Conservation (phyloP, 108 stramenopile genomes). For the Aureococcus anophagefferens region DNA sequence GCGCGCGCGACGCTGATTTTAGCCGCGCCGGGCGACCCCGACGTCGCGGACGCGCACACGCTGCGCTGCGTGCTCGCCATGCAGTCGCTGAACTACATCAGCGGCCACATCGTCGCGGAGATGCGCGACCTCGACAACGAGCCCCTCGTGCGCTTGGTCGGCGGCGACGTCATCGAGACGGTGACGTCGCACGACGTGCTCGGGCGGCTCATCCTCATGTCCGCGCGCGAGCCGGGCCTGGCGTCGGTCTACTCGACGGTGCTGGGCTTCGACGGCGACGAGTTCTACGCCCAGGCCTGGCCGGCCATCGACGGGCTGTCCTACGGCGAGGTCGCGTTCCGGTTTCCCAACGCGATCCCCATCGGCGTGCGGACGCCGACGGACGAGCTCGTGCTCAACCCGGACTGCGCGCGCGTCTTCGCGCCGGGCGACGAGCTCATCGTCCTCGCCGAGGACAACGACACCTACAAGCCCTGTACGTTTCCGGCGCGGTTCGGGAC, state of each 20-base stretch:
- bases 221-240: conserved; percentile 39
- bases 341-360: conserved; percentile 40
- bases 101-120: conserved; percentile 39
- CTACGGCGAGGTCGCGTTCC: conserved; percentile 31
- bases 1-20: conserved; percentile 32
- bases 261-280: conserved; percentile 43
- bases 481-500: too few species aligned
- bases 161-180: conserved; percentile 34
- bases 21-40: conserved; percentile 27
- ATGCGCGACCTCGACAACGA: conserved; percentile 40
- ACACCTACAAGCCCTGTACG: conserved; percentile 24
- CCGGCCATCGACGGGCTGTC: conserved; percentile 32
- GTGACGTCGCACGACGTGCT: conserved; percentile 42
- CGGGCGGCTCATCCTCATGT: conserved; percentile 43
- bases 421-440: conserved; percentile 32
- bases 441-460: conserved; percentile 45
- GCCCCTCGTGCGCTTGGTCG: conserved; percentile 31
- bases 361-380: conserved; percentile 30
- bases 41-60: conserved; percentile 34
- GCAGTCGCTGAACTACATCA: conserved; percentile 9
- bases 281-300: conserved; percentile 40
- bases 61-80: conserved; percentile 40
- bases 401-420: conserved; percentile 24
- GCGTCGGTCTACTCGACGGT: conserved; percentile 30
- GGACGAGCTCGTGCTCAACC: conserved; percentile 30